A percentile compares a stretch with the other conserved stretches of the same genome.
Conservation (phyloP, 768 basidiomycete genomes). For the Leccinellum luteum region DNA sequence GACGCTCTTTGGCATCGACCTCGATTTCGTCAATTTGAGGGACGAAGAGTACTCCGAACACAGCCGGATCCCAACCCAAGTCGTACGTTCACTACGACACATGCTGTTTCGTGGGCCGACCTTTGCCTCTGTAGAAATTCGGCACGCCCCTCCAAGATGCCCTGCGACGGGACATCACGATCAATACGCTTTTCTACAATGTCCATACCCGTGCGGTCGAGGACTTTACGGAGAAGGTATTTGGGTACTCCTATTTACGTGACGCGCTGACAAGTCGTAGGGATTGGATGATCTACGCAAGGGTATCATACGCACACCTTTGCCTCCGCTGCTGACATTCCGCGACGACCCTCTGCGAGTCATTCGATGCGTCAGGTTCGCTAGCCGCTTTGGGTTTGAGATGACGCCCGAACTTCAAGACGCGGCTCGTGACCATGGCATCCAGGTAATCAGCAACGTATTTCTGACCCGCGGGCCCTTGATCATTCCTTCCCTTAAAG, state of each 20-base stretch:
- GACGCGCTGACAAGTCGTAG: slow-evolving; percentile 34
- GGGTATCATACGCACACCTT: slow-evolving; percentile 83
- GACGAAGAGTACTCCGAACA: slow-evolving; percentile 87
- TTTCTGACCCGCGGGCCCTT: not conserved
- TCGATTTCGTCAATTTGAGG: slow-evolving; percentile 93
- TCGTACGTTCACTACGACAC: slow-evolving; percentile 54
- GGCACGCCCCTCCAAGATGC: slow-evolving; percentile 94
- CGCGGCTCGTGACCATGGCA: slow-evolving; percentile 56
- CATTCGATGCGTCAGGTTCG: slow-evolving; percentile 88
- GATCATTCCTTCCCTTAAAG: slow-evolving; percentile 32
- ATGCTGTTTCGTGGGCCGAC: not conserved
- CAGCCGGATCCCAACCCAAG: slow-evolving; percentile 84
- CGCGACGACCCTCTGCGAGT: slow-evolving; percentile 91
- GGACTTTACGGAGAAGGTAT: slow-evolving; percentile 79
- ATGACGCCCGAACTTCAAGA: slow-evolving; percentile 66
- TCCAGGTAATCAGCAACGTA: slow-evolving; percentile 48
- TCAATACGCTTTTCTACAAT: slow-evolving; percentile 96
- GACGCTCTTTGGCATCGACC: slow-evolving; percentile 71
- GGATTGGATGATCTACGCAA: slow-evolving; percentile 81
- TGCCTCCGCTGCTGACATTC: slow-evolving; percentile 86
- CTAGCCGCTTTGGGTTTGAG: slow-evolving; percentile 83
- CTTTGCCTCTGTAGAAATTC: slow-evolving; percentile 55
- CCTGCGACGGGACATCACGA: slow-evolving; percentile 85
- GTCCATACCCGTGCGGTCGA: slow-evolving; percentile 83
- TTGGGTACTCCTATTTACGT: not conserved